Conservation (phyloP, 2,329 filamentous ascomycete species). For the Colletotrichum tropicicola region DNA sequence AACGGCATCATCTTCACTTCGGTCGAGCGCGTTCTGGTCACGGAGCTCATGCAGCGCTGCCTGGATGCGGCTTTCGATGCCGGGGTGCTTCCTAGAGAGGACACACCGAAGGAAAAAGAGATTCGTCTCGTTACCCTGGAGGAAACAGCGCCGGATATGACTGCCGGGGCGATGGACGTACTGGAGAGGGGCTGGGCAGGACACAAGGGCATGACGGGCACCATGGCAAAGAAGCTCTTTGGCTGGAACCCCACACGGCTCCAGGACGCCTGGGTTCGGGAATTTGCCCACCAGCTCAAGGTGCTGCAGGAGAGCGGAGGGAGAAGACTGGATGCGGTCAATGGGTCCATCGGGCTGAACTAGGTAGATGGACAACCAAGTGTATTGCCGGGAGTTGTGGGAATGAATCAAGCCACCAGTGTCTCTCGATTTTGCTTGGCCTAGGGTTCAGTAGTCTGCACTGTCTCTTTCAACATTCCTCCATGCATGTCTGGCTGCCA, state of each 20-base stretch:
- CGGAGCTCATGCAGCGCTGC: slow-evolving; percentile 23
- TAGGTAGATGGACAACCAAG: too few species aligned
- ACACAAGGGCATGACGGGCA: slow-evolving; percentile 25
- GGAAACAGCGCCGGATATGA: slow-evolving; percentile 24
- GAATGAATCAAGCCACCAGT: too few species aligned
- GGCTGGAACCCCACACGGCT: slow-evolving; percentile 21
- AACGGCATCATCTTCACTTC: slow-evolving; percentile 25
- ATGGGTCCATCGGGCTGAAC: too few species aligned
- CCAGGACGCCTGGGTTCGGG: slow-evolving; percentile 6
- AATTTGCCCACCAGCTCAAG: slow-evolving; percentile 18
- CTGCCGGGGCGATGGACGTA: slow-evolving; percentile 15
- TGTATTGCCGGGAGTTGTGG: too few species aligned
- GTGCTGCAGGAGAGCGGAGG: slow-evolving; percentile 9
- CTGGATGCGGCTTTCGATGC: slow-evolving; percentile 21
- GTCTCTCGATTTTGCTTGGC: too few species aligned
- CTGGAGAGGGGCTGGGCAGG: slow-evolving; percentile 25
- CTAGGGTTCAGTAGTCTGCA: too few species aligned
- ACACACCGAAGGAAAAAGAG: slow-evolving; percentile 16
- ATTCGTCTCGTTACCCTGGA: slow-evolving; percentile 6
- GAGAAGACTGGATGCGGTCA: too few species aligned
- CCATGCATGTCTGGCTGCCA: too few species aligned
- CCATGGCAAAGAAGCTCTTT: slow-evolving; percentile 16
- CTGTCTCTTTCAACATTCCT: too few species aligned
- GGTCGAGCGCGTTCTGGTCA: slow-evolving; percentile 14
- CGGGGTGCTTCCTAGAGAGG: slow-evolving; percentile 24